These are phyloP conservation scores for Mycotypha africana DNA, from an alignment of 371 early-diverging fungal genomes.

Conservation along the genomic window DNA sequence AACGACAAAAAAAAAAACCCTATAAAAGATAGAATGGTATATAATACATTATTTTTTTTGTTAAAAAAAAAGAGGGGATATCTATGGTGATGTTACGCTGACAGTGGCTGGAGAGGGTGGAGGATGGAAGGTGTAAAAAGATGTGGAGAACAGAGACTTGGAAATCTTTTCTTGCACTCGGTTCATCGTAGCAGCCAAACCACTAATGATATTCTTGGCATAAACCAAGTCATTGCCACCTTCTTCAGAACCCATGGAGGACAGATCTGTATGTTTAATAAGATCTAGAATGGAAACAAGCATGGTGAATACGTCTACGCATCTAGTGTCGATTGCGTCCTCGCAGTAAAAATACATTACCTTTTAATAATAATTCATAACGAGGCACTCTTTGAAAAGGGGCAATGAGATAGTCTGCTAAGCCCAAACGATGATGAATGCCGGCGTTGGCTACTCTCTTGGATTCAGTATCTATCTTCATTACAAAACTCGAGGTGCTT, in stretches of 20 bases:
- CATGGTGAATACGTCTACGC: too few species aligned
- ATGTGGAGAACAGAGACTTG: neutral
- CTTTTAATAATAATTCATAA: constrained; percentile 38
- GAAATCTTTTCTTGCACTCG: constrained; percentile 7
- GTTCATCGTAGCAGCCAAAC: constrained; percentile 16
- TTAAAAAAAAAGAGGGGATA: too few species aligned
- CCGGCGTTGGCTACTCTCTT: constrained; percentile 20
- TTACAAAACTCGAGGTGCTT: constrained; percentile 23
- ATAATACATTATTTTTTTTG: too few species aligned
- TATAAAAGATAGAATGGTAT: too few species aligned
- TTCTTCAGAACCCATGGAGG: neutral
- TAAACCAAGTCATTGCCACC: neutral
- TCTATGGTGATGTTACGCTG: too few species aligned
- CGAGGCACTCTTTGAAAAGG: constrained; percentile 42
- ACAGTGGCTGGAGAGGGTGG: too few species aligned
- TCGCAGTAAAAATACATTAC: too few species aligned
- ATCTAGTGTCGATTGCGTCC: too few species aligned
- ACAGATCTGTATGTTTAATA: constrained; percentile 15
- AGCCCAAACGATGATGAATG: constrained; percentile 27
- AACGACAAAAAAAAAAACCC: too few species aligned
- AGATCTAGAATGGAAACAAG: constrained; percentile 18
- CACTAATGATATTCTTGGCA: constrained; percentile 10
- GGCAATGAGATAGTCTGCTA: constrained; percentile 37
- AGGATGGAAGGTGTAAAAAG: too few species aligned
- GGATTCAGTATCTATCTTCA: constrained; percentile 31